Percentiles rank a stretch among this genome's conserved stretches.
Evolutionary conservation across 1,284 basidiomycete species (phyloP).

Genomic region (Apiotrichum laibachii): DNA sequence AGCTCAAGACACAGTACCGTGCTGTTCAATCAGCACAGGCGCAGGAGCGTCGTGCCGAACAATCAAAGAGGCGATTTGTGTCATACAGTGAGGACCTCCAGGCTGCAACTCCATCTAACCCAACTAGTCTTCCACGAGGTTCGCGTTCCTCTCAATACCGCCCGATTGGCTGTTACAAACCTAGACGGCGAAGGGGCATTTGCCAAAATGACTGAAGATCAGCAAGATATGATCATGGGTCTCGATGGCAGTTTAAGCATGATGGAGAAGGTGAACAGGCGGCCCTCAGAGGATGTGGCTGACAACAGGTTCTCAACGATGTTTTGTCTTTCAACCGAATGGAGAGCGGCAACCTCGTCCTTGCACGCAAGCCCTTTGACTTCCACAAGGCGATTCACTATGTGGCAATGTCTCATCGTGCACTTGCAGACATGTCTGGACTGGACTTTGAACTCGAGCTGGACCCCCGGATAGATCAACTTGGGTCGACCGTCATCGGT

Average conservation of each 20-base stretch:
- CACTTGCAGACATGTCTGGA: conserved; percentile 63
- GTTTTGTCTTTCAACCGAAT: conserved; percentile 60
- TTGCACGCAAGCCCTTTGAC: conserved; percentile 63
- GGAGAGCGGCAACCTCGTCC: conserved; percentile 48
- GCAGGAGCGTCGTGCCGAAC: conserved; percentile 73
- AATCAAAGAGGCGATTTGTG: conserved; percentile 73
- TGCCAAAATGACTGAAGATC: conserved; percentile 35
- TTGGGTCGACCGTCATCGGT: conserved; percentile 56
- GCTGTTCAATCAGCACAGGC: conserved; percentile 81
- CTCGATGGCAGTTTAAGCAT: conserved; percentile 77
- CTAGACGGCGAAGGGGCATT: conserved; percentile 64
- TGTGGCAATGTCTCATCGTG: conserved; percentile 69
- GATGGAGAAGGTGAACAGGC: conserved; percentile 57
- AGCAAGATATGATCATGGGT: conserved; percentile 47
- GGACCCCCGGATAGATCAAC: conserved; percentile 41
- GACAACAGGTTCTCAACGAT: conserved; percentile 67
- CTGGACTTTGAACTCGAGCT: conserved; percentile 51
- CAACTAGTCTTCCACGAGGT: conserved; percentile 58
- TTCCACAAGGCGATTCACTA: conserved; percentile 82
- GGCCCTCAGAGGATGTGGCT: too few relatives aligned
- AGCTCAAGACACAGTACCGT: conserved; percentile 68
- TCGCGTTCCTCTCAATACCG: conserved; percentile 85
- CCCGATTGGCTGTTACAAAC: conserved; percentile 82
- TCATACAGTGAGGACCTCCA: conserved; percentile 68
- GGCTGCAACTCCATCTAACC: too few relatives aligned